Evolutionary conservation across 768 basidiomycete genomes (phyloP), one percentile per base, ranked within the genome.

Genomic region (Rubroboletus pulcherrimus): DNA sequence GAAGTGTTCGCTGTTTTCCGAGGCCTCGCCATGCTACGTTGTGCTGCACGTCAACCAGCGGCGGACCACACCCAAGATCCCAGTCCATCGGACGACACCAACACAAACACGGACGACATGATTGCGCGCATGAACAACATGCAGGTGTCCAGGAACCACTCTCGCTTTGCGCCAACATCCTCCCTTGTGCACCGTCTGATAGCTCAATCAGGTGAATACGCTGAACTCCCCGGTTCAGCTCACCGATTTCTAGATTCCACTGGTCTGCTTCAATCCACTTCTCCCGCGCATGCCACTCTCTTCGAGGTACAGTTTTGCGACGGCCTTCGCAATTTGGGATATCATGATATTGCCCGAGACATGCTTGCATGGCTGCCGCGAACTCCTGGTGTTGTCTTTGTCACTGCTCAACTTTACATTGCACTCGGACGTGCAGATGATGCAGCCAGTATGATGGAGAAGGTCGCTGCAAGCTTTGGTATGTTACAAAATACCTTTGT

Each of bases 1-100:
- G 88, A 91, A 66, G 80, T 90, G 24, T 86, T 92, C 68, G 87
- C 87, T 8, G 83, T 91, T 29, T 91, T 87, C 61, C 80, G 89
- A n/a, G 88, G 87, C 14, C 73, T 89, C 24, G 83, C 86, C 24
- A 86, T 89, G 76, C 74, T 91, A 19, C 86, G 83, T 29, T 80
- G 78, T 54, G 74, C 85, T 45, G 73, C 78, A 15, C 76, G 76
- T 46, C 87, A 86, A 63, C 83, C 87, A 49, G 79, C 79, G n/a
- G 75, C 71, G 3, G 73, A 77, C 39, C 54, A 55, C 10, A 35
- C 55, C 19, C 63, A 63, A 41, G 75, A 68, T 46, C 67, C 71
- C 53, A 64, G 63, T 26, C 71, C 68, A 33, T 69, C 65, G 17
- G 61, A 70, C 17, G 67, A 71, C 15, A 61, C 63, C 24, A 73